Evolutionary conservation across 2,329 filamentous ascomycete genomes (phyloP).

Genomic region (Fusarium redolens): DNA sequence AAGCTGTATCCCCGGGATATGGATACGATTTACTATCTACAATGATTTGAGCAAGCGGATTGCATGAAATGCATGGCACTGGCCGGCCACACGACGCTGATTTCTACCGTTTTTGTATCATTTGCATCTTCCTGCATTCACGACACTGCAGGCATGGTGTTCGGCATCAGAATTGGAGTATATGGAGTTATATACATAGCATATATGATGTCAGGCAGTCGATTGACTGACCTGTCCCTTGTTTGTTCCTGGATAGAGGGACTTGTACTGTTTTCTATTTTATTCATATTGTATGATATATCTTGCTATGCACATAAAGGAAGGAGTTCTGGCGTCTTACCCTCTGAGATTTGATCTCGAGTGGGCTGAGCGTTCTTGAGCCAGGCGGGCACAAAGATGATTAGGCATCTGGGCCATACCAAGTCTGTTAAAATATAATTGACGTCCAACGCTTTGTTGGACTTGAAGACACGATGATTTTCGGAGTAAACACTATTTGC

Average conservation of each 20-base stretch:
- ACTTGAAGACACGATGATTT: slow-evolving; percentile 10
- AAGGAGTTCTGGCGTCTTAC: slow-evolving; percentile 26
- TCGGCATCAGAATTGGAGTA: slow-evolving; percentile 27
- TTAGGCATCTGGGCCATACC: slow-evolving; percentile 21
- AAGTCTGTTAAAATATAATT: slow-evolving; percentile 29
- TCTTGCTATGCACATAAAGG: slow-evolving; percentile 28
- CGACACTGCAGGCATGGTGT: slow-evolving; percentile 33
- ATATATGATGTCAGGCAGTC: slow-evolving; percentile 26
- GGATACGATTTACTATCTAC: slow-evolving; percentile 52
- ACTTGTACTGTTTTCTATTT: slow-evolving; percentile 13
- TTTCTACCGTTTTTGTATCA: slow-evolving; percentile 17
- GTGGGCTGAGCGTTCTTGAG: slow-evolving; percentile 19
- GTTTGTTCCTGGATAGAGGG: slow-evolving; percentile 19
- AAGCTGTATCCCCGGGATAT: slow-evolving; percentile 51
- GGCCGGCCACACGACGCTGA: not conserved
- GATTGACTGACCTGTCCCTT: slow-evolving; percentile 6
- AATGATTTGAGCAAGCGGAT: slow-evolving; percentile 34
- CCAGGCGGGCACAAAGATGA: slow-evolving; percentile 15
- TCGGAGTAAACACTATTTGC: not conserved
- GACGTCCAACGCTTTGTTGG: slow-evolving; percentile 16
- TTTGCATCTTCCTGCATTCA: slow-evolving; percentile 30
- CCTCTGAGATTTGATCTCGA: slow-evolving; percentile 9
- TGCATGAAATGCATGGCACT: not conserved
- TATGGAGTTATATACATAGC: slow-evolving; percentile 25
- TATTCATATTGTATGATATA: slow-evolving; percentile 33